Base-by-base conservation (phyloP, 352 stramenopile genomes). In the Phytophthora fragariae region DNA sequence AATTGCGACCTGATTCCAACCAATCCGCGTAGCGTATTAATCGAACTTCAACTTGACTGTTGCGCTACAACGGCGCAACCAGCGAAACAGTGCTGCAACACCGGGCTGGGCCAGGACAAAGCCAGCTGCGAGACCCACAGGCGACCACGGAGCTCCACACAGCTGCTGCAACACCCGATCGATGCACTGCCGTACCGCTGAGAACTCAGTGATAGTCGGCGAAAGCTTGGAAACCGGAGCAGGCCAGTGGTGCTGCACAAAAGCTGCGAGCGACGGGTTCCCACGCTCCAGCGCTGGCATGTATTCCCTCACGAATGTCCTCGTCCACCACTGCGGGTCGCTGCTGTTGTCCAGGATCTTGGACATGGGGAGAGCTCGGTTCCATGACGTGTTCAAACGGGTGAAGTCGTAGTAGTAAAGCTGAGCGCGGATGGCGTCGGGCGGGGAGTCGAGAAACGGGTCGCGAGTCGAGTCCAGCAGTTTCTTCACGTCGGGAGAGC, bases 381-480 rank as follows among this genome's bases (percentile, higher is more conserved):
- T 81, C 90, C 86, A 97, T 21, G 86, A 67, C n/a, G 77, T 89
- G 27, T 92, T 79, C 17, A 84, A 44, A 9, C 91, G 75, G 33
- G 90, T 97, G 57, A 96, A 97, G 75, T 96, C 93, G 74, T 97
- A 97, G 54, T 93, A 80, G 74, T 96, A 97, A 17, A 96, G 68
- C 29, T 81, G 77, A 14, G 86, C 85, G 35, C 89, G 85, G 39
- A 89, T 80, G 24, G 78, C 77, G 24, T 84, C 69, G 2, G 88
- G 85, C 5, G 79, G 82, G 2, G 39, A 14, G 6, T 73, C 52
- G 33, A 63, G 60, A 73, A 93, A 92, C 49, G 84, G 84, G 57
- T 91, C 75, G 49, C 77, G 65, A 2, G 62, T 78, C 24, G 85
- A 65, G 55, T 97, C 83, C 15, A 98, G 66, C 44, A 98, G 70